Evolutionary conservation across 495 filamentous ascomycete species (phyloP).

Genomic region (Cryomyces minteri): DNA sequence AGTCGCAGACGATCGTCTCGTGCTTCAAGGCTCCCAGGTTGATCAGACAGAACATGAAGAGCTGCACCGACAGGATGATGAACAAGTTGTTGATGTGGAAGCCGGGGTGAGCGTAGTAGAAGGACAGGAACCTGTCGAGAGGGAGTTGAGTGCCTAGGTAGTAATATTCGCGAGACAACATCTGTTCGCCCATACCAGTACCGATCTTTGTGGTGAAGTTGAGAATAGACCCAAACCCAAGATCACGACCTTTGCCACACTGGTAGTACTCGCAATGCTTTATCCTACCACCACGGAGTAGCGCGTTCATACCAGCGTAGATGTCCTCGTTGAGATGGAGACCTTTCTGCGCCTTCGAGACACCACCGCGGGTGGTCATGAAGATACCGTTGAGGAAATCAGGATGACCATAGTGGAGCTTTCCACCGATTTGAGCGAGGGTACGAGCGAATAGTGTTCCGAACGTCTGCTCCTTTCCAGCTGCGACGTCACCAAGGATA

Average conservation of each 20-base stretch:
- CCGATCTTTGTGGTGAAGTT: constrained; percentile 99
- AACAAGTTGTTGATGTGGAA: constrained; percentile 99
- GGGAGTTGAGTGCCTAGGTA: constrained; percentile 96
- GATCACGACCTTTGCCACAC: constrained; percentile 99
- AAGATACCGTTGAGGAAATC: constrained; percentile 99
- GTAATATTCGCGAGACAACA: constrained; percentile 97
- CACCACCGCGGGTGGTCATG: constrained; percentile 96
- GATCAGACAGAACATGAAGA: constrained; percentile 93
- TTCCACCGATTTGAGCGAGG: constrained; percentile 89
- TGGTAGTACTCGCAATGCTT: constrained; percentile 99
- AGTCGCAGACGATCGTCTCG: constrained; percentile 71
- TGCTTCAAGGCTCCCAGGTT: constrained; percentile 77
- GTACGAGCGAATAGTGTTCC: constrained; percentile 97
- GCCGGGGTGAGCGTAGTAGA: constrained; percentile 97
- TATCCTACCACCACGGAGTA: constrained; percentile 89
- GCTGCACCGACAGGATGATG: constrained; percentile 94
- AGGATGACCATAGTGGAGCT: constrained; percentile 96
- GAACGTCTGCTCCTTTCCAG: constrained; percentile 99
- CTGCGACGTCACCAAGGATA: constrained; percentile 93
- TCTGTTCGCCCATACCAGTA: constrained; percentile 99
- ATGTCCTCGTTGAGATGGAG: constrained; percentile 99
- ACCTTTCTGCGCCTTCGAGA: constrained; percentile 98
- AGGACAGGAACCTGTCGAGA: constrained; percentile 95
- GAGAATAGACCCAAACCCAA: constrained; percentile 96
- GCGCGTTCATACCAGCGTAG: constrained; percentile 94